Base-by-base conservation (phyloP, 306 rosid genomes). In the Fragaria iinumae region DNA sequence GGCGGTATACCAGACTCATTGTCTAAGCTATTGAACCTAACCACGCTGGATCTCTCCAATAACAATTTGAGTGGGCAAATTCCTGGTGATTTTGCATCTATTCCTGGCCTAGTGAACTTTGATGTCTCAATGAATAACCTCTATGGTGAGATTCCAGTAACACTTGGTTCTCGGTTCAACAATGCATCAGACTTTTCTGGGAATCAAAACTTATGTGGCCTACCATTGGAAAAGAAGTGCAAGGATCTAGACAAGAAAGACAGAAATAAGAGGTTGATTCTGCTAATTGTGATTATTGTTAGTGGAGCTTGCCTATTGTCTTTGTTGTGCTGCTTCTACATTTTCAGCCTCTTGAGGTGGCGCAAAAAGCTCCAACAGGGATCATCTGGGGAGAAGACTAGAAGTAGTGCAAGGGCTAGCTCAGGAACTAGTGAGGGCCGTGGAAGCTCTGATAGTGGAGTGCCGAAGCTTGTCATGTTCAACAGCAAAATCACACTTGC, bases 401-500 rank as follows among this genome's bases (percentile, higher is more conserved):
- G 77, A 78, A 91, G 98, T 66, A 96, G 96, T 0, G 97, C 91
- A 0, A 81, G 97, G 85, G 92, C 88, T 2, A 91, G 98, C 79
- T 91, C 98, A 1, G 90, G 91, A 32, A 88, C 96, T 29, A 91
- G 97, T 38, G 93, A 93, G 10, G 98, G 91, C 27, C 97, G 98
- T 34, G 80, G 92, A 72, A 93, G 98, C 90, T 80, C 87, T 0
- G 98, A 91, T 17, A 93, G 68, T 75, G 91, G 89, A 57, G 97
- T 93, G n/a, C 97, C 98, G 18, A 93, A 87, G 74, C 91, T 93
- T 4, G 93, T 90, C 20, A 90, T 93, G 98, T 93, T 93, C 89
- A 89, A 90, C 80, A 86, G 89, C 76, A 93, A 91, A 83, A 81
- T 93, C 21, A 93, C 98, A 13, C 90, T 93, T 1, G 96, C 97